Base-by-base conservation (phyloP, 306 rosid species). In the Prunus kanzakura region DNA sequence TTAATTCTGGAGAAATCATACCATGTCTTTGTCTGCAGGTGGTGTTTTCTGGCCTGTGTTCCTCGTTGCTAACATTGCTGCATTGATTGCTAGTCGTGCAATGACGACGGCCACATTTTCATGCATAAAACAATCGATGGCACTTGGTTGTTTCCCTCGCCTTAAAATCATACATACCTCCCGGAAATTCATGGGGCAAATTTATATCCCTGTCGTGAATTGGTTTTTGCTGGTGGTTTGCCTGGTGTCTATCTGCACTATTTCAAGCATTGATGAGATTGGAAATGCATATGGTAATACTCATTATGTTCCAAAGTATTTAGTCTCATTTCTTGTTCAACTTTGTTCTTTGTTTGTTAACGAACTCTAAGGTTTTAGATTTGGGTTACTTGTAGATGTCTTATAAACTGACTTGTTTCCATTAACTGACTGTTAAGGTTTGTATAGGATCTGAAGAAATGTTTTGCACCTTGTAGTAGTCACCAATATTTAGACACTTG, bases 41-140 rank as follows among this genome's bases (percentile, higher is more conserved):
- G 81, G 75, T 82, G 90, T 84, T 35, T 94, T 94, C 83, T 94
- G 98, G 98, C 95, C 88, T 8, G 80, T 86, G 67, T 87, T 94
- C 83, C 0, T 94, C 65, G 73, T 94, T 85, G 97, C 98, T 55
- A 94, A 86, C 30, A 18, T 90, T 70, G 98, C 98, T 23, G 97
- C 98, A 71, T 85, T 94, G 73, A 94, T 94, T 84, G 97, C 98
- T 56, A 92, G 98, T 83, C 90, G 98, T 78, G 88, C 97, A 72
- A 92, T 92, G 98, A 94, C 98, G 64, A 94, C 98, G 4, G 98
- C 98, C 64, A 94, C 98, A 79, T 94, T 94, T 88, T 94, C 98
- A 52, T 94, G 98, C 78, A 86, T 94, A 77, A 94, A 94, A 80
- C 98, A 94, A 82, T 92, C 98, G 32, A 92, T 95, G 74, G 98